Evolutionary conservation across 2,329 filamentous ascomycete genomes (phyloP).

Genomic region (Fusarium compactum): DNA sequence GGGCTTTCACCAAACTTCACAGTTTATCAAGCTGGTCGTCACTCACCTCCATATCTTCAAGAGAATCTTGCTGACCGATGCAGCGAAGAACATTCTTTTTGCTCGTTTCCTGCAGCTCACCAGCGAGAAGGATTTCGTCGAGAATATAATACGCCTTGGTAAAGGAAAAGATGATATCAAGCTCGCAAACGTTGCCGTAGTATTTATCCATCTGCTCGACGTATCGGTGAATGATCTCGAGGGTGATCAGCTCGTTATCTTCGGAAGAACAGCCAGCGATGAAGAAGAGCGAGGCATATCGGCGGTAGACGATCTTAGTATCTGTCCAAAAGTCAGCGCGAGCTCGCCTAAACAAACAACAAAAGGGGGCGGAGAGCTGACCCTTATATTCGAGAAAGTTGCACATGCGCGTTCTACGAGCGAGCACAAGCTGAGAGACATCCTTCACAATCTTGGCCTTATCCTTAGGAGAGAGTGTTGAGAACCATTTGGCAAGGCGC

Average conservation of each 20-base stretch:
- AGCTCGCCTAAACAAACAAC: constrained; percentile 7
- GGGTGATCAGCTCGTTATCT: constrained; percentile 97
- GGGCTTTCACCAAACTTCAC: constrained; percentile 35
- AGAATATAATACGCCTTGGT: constrained; percentile 99
- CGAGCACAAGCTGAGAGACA: constrained; percentile 96
- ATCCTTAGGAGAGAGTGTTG: constrained; percentile 94
- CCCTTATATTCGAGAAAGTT: constrained; percentile 99
- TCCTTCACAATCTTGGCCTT: constrained; percentile 99
- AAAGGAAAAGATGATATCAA: constrained; percentile 99
- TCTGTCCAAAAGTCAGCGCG: constrained; percentile 65
- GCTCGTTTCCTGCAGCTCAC: constrained; percentile 98
- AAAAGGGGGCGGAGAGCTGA: constrained; percentile 53
- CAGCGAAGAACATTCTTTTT: constrained; percentile 98
- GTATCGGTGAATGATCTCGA: constrained; percentile 98
- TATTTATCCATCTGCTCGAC: constrained; percentile 99
- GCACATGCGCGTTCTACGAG: constrained; percentile 97
- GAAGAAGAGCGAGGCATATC: constrained; percentile 99
- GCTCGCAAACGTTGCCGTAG: constrained; percentile 99
- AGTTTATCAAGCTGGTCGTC: constrained; percentile 35
- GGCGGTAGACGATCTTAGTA: constrained; percentile 97
- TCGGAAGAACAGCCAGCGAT: constrained; percentile 97
- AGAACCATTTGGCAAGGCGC: constrained; percentile 99
- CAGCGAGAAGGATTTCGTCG: constrained; percentile 93
- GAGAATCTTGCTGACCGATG: constrained; percentile 95
- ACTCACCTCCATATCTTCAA: constrained; percentile 99